These are phyloP conservation scores for Cladosporium oxysporum DNA, from an alignment of 2,329 filamentous ascomycete genomes.

Conservation along the genomic window DNA sequence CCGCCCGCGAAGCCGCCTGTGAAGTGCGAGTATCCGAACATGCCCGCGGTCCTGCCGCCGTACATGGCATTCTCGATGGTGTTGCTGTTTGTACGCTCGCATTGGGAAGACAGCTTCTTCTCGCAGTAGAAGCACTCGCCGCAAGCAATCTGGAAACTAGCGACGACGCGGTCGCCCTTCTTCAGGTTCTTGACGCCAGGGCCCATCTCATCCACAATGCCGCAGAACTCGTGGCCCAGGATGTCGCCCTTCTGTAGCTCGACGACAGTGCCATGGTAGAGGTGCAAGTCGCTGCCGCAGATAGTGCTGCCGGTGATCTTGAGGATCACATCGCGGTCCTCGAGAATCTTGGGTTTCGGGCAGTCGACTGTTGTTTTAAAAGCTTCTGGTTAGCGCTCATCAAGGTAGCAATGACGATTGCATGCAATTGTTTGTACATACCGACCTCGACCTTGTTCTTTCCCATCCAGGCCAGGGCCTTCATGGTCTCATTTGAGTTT, in stretches of 20 bases:
- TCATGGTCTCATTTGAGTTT: slow-evolving; percentile 63
- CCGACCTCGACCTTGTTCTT: slow-evolving; percentile 75
- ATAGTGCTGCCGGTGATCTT: slow-evolving; percentile 70
- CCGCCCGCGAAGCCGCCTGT: slow-evolving; percentile 86
- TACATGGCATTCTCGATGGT: slow-evolving; percentile 73
- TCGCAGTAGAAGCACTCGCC: slow-evolving; percentile 73
- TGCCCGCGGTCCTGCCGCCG: slow-evolving; percentile 71
- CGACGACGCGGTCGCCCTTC: slow-evolving; percentile 67
- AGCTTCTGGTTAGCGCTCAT: slow-evolving; percentile 29
- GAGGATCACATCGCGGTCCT: slow-evolving; percentile 75
- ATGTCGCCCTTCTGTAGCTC: slow-evolving; percentile 55
- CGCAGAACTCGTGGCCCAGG: slow-evolving; percentile 55
- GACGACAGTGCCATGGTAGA: slow-evolving; percentile 53
- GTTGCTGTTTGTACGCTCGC: slow-evolving; percentile 77
- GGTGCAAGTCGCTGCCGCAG: slow-evolving; percentile 62
- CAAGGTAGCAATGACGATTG: background rate
- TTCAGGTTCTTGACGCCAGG: slow-evolving; percentile 45
- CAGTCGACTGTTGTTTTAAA: slow-evolving; percentile 52
- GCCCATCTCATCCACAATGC: slow-evolving; percentile 51
- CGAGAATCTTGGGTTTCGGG: slow-evolving; percentile 70
- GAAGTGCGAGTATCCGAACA: slow-evolving; percentile 65
- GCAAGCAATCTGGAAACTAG: slow-evolving; percentile 80
- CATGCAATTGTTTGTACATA: slow-evolving; percentile 35
- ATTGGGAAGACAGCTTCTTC: slow-evolving; percentile 76
- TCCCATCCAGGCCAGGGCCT: slow-evolving; percentile 78